Evolutionary conservation across 495 filamentous ascomycete genomes (phyloP), one percentile per base, ranked within the genome.

Genomic region (Chaetomium fimeti): DNA sequence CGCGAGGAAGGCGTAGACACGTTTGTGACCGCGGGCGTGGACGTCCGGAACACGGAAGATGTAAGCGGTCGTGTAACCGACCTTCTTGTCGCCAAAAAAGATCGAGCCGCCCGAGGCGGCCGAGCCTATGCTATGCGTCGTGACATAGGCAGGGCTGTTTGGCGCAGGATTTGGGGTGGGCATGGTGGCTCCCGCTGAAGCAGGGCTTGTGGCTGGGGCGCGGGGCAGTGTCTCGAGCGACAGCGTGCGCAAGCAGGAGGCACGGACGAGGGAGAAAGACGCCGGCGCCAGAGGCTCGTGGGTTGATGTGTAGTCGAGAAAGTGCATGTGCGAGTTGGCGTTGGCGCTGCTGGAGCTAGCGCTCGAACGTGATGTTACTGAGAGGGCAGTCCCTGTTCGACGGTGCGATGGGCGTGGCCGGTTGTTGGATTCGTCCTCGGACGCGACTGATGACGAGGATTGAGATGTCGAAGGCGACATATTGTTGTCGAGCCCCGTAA

Each of bases 1-100:
- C n/a, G 90, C 91, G 54, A 97, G 79, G 49, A 97, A 83, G 48
- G 93, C 92, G 75, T 97, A 97, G 48, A 90, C 88, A 63, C 93
- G 87, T 67, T 89, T 85, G 65, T 90, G 87, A 49, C 93, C 93
- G 42, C 93, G 91, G 20, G 93, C 92, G 77, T 92, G 88, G 24
- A 92, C 83, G 72, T 97, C 93, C 20, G 88, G 87, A 12, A 97
- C 88, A 25, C 91, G 91, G 73, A 97, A 97, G 69, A 95, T 89
- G 74, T 91, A 96, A 62, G 93, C 93, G 13, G 93, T 93, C 3
- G 93, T 96, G 76, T 93, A 95, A 51, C 93, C 93, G 4, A 88
- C 86, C 1, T 83, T 76, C 4, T 88, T 82, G 68, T 96, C 92
- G 27, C 92, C 92, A 66, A 97, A 97, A 68, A 91, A 91, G 47